Base-by-base conservation (phyloP, 1,284 basidiomycete genomes). In the Pascua guehoae region DNA sequence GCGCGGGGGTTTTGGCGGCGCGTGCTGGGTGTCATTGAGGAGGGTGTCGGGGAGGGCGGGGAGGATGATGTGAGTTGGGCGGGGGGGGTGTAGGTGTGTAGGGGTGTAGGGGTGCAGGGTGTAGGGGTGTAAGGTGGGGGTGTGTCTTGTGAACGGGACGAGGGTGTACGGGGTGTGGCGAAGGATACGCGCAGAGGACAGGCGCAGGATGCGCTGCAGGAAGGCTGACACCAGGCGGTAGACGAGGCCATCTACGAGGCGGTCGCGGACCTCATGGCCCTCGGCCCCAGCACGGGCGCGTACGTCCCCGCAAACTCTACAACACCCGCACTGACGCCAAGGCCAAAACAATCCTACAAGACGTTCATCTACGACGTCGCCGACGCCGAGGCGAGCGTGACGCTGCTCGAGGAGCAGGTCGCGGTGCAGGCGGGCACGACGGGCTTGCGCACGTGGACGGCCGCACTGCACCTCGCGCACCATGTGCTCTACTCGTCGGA, bases 351-450 rank as follows among this genome's bases (percentile, higher is more conserved):
- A 24, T 76, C 75, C 7, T 73, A 66, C 64, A 70, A 77, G 59
- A 76, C 76, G 1, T 78, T 78, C 61, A 67, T 77, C 36, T 79
- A 76, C 59, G 57, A 66, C 12, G 5, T 24, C 17, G 42, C 16
- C 16, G 53, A 12, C 11, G 12, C 24, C 12, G 65, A 73, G 42
- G 50, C 58, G 11, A 46, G 54, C 3, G 66, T 79, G 15, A 75
- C 71, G 0, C 62, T 79, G n/a, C 57, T 72, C 12, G 77, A 79
- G 56, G 76, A 77, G 41, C 76, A 76, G 51, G 72, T 73, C 7
- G 74, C 72, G 1, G 72, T 79, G 17, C 74, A 77, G 57, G 70
- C 68, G 5, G 77, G 77, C 18, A 74, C 76, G 37, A 79, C 77
- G 0, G 77, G 77, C 12, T 54, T 79, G 53, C 57, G 77, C 12